Base-by-base conservation (phyloP, 768 basidiomycete genomes). In the Podaxis sp. region DNA sequence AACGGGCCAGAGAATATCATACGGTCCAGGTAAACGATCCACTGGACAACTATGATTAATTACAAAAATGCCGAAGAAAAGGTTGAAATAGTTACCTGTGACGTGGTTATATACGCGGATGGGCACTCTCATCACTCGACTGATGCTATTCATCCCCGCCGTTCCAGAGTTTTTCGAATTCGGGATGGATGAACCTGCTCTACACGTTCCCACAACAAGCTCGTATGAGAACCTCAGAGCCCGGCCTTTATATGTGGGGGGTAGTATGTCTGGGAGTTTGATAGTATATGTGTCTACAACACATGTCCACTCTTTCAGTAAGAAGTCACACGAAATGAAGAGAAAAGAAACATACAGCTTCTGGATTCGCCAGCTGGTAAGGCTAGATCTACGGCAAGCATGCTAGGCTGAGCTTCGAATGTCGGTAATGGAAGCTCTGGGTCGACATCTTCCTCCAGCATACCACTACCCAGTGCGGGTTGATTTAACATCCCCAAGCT, bases 41-140 rank as follows among this genome's bases (percentile, higher is more conserved):
- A 87, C 85, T 85, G 62, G 18, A 32, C 55, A 18, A 61, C 47
- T 48, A 21, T 21, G 47, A 18, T 48, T 13, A 36, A 11, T 47
- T 13, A 28, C 16, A 44, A 50, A 58, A 64, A 38, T n/a, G 52
- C 36, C 27, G 37, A 46, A 50, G 16, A 55, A 9, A 23, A 40
- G 42, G 23, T 32, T 16, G 9, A 35, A 13, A 60, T 37, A 13
- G 70, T 86, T 65, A 94, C 95, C 84, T 50, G 84, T 76, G 60
- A 97, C 91, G 64, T 95, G 79, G 61, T 93, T 95, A 74, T 97
- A 98, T 4, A 98, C 79, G 23, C 94, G 77, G 48, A 99, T 88
- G 0, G 96, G 96, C 1, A 98, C 89, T 54, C 90, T 91, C 89
- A 96, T 92, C 2, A 95, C 83, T 36, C 86, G 76, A 72, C 91